Base-by-base conservation (phyloP, 345 rosid genomes). In the sweet orange (Citrus sinensis) region DNA sequence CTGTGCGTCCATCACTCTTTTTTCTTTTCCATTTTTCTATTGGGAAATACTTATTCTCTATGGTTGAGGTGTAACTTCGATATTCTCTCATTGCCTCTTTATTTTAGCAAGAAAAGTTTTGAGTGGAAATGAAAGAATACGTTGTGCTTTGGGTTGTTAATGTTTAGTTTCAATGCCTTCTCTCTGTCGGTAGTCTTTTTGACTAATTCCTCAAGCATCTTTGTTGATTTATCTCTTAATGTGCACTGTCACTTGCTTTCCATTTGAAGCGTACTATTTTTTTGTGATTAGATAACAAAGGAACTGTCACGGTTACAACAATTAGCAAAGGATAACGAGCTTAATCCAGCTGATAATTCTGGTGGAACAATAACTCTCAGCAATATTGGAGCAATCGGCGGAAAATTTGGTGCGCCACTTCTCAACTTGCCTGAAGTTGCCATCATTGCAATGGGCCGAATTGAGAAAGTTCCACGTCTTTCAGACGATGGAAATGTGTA, bases 371-470 rank as follows among this genome's bases (percentile, higher is more conserved):
- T 95, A 80, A 91, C 99, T 25, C 77, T 93, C 32, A 93, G 98
- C 88, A 93, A 95, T 79, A 92, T 95, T 56, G 98, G 98, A 76
- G 89, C 97, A 69, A 95, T 92, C 1, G 99, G 98, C 66, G 99
- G 98, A 75, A 95, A 92, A 85, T 91, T 91, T 22, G 99, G 98
- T 67, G 85, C 97, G 0, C 99, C 99, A 25, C 86, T 95, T 49
- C 79, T 93, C 51, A 95, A 93, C 87, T 84, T 95, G 83, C 99
- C 99, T 5, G 98, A 95, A 91, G 97, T 91, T 75, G 86, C 96
- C 25, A 93, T 95, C 77, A 92, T 93, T 71, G 99, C 96, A 13
- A 79, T 92, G 46, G 99, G 99, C 63, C 86, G 97, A 82, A 93
- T 95, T 83, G 93, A 92, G 85, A 92, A 91, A 83, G 87, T 89